phyloP scores from a whole-genome alignment of 305 asterid genomes.

The Vinca major region DNA sequence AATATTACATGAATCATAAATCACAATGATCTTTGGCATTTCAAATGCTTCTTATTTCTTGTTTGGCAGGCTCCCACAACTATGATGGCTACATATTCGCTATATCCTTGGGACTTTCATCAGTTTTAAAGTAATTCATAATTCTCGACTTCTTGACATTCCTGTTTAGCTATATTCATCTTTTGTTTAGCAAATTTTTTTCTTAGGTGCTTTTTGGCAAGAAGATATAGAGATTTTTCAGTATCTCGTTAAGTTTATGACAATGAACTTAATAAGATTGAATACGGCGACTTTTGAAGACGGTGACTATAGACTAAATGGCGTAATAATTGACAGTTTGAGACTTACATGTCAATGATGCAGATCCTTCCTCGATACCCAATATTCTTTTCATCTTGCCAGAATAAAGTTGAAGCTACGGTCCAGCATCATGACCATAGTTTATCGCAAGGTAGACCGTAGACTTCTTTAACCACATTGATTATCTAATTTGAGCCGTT shows the following conservation, averaged over 20 bases:
- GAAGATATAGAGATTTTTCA: neutral
- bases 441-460: constrained; percentile 79
- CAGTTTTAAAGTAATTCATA: constrained; percentile 65
- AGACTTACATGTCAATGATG: constrained; percentile 19
- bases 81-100: constrained; percentile 82
- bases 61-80: constrained; percentile 48
- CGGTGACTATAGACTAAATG: neutral
- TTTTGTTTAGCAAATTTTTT: constrained; percentile 5
- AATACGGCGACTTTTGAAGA: too few relatives aligned
- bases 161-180: neutral
- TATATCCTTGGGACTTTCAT: constrained; percentile 76
- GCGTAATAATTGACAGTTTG: neutral
- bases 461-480: constrained; percentile 14
- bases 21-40: neutral
- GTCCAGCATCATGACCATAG: constrained; percentile 75
- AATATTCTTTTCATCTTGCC: constrained; percentile 72
- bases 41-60: constrained; percentile 12
- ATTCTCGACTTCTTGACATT: constrained; percentile 11
- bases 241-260: neutral
- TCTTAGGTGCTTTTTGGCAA: neutral
- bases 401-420: constrained; percentile 79
- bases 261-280: neutral
- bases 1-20: constrained; percentile 1
- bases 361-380: constrained; percentile 98
- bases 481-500: constrained; percentile 1